Percentiles rank a stretch among this genome's conserved stretches.
phyloP scores from a whole-genome alignment of 345 rosid genomes.

The Heritiera fomes region DNA sequence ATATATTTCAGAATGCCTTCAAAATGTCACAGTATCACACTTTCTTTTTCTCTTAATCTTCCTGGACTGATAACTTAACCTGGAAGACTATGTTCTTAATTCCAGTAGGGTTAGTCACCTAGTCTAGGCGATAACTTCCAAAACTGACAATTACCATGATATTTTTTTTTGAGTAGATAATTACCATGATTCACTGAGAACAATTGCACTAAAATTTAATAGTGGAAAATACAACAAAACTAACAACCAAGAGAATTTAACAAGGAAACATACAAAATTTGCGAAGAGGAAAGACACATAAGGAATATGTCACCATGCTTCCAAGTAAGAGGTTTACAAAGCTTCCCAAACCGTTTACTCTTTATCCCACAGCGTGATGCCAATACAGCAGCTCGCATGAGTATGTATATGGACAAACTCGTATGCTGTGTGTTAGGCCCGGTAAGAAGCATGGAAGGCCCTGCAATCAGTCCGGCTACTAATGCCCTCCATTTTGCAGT shows the following conservation, averaged over 20 bases:
- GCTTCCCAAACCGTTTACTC: slow-evolving; percentile 69
- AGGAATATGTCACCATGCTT: slow-evolving; percentile 93
- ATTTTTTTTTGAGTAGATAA: too few relatives aligned
- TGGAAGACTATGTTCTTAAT: not conserved
- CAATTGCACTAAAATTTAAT: not conserved
- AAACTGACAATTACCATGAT: not conserved
- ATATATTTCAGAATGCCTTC: not conserved
- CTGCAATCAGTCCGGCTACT: slow-evolving; percentile 84
- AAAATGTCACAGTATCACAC: not conserved
- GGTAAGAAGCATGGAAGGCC: slow-evolving; percentile 93
- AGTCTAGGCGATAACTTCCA: not conserved
- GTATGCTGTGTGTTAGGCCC: slow-evolving; percentile 82
- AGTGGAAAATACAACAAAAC: not conserved
- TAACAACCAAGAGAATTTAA: slow-evolving; percentile 6
- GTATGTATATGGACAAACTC: slow-evolving; percentile 81
- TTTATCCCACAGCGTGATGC: slow-evolving; percentile 94
- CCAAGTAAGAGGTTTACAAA: slow-evolving; percentile 96
- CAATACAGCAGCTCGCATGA: slow-evolving; percentile 94
- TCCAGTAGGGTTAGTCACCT: not conserved
- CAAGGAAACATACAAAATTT: slow-evolving; percentile 66
- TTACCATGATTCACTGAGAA: not conserved
- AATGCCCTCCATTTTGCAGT: slow-evolving; percentile 89
- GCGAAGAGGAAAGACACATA: slow-evolving; percentile 94
- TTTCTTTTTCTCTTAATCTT: not conserved
- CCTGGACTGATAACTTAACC: not conserved